phyloP scores from a whole-genome alignment of 192 early-diverging fungal genomes.

The Podila horticola region DNA sequence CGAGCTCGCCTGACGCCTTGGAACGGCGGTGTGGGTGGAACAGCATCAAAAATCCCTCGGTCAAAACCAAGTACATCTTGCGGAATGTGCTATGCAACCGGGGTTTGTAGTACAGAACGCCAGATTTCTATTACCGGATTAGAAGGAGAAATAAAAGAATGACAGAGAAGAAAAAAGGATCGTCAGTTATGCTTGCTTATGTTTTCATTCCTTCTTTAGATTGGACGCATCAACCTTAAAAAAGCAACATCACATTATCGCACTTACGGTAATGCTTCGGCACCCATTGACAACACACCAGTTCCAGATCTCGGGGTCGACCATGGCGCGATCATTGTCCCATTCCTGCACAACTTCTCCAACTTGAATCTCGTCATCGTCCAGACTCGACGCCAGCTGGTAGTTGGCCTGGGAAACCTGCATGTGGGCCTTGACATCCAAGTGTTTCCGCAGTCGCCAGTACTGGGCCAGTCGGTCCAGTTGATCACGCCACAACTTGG shows the following conservation, averaged over 20 bases:
- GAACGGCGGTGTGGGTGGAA: conserved; percentile 40
- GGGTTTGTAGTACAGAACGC: conserved; percentile 48
- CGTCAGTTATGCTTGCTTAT: no score
- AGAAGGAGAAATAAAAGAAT: background rate
- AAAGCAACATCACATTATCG: no score
- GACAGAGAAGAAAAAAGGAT: background rate
- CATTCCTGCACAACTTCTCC: conserved; percentile 33
- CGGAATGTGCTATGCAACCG: conserved; percentile 29
- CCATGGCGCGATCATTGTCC: conserved; percentile 36
- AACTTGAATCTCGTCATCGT: conserved; percentile 33
- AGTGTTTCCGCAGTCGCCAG: conserved; percentile 31
- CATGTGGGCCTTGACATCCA: conserved; percentile 36
- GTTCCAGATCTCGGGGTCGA: conserved; percentile 44
- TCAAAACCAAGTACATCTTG: conserved; percentile 49
- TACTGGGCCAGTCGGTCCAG: conserved; percentile 38
- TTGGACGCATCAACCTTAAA: no score
- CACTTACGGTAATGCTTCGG: conserved; percentile 36
- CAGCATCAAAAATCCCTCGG: conserved; percentile 34
- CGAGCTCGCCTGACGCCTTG: conserved; percentile 14
- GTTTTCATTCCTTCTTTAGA: no score
- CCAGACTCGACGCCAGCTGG: conserved; percentile 21
- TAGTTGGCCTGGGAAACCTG: conserved; percentile 17
- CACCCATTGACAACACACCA: conserved; percentile 56
- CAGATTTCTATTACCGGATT: conserved; percentile 25
- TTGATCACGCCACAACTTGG: conserved; percentile 36